Evolutionary conservation across 306 rosid species (phyloP).

Genomic region (Styphnolobium japonicum): DNA sequence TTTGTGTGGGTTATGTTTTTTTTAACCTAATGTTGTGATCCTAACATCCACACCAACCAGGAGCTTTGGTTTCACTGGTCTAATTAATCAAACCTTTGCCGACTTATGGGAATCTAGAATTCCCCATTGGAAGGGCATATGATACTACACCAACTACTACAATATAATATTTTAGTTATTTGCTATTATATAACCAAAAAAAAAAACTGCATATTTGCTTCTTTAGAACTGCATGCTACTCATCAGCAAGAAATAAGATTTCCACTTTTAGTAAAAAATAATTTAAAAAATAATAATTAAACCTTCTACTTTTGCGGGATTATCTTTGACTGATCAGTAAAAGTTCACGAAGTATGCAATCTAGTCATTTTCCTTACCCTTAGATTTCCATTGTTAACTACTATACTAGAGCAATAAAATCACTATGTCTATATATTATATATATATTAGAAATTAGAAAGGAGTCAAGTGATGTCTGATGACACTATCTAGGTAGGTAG

Average conservation of each 20-base stretch:
- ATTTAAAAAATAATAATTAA: not conserved
- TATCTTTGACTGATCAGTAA: slow-evolving; percentile 30
- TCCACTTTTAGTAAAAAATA: slow-evolving; percentile 4
- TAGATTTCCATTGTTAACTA: not conserved
- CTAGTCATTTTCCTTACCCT: not conserved
- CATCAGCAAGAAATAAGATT: not conserved
- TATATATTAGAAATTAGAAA: not conserved
- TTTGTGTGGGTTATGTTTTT: not conserved
- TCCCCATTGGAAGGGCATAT: not conserved
- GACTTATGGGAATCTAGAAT: not conserved
- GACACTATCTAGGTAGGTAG: not conserved
- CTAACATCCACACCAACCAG: slow-evolving; percentile 12
- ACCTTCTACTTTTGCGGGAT: not conserved
- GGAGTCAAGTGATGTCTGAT: slow-evolving; percentile 13
- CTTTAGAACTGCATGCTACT: not conserved
- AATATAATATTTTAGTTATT: not conserved
- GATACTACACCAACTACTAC: not conserved
- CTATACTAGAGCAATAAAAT: not conserved
- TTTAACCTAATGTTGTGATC: not conserved
- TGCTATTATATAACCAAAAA: not conserved
- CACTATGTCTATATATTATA: not conserved
- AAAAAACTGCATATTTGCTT: not conserved
- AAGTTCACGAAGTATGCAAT: not conserved
- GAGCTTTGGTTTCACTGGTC: not conserved
- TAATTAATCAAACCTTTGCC: not conserved